A percentile compares a stretch with the other conserved stretches of the same genome.
These are phyloP conservation scores for Sporisorium scitamineum DNA, from an alignment of 1,284 basidiomycete species.

Conservation along the genomic window DNA sequence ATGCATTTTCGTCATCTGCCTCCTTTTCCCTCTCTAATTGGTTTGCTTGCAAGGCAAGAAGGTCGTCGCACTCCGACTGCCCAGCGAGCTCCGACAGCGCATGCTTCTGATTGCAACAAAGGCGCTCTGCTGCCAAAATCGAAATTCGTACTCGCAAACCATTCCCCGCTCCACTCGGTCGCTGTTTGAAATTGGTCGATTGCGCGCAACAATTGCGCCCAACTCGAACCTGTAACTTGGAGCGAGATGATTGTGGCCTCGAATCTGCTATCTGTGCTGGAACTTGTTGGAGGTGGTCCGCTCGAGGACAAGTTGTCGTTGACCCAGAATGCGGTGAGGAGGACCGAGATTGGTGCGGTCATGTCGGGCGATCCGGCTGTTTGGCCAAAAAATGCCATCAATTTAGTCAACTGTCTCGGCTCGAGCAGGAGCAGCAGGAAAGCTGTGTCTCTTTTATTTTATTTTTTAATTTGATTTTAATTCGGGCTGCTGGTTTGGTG, in stretches of 20 bases:
- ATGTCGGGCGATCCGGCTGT: not conserved
- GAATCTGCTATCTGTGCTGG: too few species aligned
- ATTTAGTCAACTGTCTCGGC: too few species aligned
- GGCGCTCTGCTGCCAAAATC: too few species aligned
- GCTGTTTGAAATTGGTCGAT: conserved; percentile 12
- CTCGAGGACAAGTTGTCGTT: not conserved
- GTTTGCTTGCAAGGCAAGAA: not conserved
- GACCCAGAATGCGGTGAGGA: not conserved
- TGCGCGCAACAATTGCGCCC: not conserved
- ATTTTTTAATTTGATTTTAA: not conserved
- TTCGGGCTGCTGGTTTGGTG: conserved; percentile 4
- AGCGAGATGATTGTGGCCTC: not conserved
- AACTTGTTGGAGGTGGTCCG: too few species aligned
- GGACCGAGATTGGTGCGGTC: not conserved
- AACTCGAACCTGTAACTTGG: not conserved
- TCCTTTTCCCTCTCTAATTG: not conserved
- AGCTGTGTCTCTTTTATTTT: too few species aligned
- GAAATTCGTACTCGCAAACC: too few species aligned
- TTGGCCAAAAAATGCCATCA: not conserved
- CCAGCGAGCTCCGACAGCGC: conserved; percentile 1
- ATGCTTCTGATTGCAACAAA: too few species aligned
- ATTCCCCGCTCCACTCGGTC: not conserved
- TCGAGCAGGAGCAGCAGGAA: not conserved
- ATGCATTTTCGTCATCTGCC: not conserved
- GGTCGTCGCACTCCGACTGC: not conserved